Evolutionary conservation across 768 basidiomycete species (phyloP).

Genomic region (Scleroderma bovista): DNA sequence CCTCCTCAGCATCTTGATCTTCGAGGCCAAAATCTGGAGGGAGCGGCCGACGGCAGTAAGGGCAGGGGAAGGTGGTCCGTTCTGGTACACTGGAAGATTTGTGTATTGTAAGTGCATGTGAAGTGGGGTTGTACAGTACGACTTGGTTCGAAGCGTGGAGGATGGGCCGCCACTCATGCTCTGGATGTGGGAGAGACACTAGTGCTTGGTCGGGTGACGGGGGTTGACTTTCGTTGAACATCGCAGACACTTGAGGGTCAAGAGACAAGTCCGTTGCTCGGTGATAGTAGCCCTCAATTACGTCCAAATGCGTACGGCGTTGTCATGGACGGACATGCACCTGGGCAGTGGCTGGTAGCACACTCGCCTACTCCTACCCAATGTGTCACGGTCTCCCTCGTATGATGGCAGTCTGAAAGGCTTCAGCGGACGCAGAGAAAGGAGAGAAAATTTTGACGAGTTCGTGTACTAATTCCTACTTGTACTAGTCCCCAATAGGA

Average conservation of each 20-base stretch:
- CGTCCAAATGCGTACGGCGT: conserved; percentile 1
- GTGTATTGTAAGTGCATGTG: conserved; percentile 72
- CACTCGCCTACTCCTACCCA: too few species aligned
- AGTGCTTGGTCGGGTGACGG: conserved; percentile 29
- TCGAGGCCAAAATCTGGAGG: conserved; percentile 38
- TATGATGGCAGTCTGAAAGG: too few species aligned
- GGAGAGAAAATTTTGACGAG: too few species aligned
- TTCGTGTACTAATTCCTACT: too few species aligned
- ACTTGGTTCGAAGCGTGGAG: conserved; percentile 81
- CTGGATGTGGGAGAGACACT: conserved; percentile 18
- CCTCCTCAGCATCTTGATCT: conserved; percentile 20
- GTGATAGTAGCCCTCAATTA: neutral
- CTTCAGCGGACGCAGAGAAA: too few species aligned
- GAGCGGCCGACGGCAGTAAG: conserved; percentile 67
- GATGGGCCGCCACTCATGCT: conserved; percentile 67
- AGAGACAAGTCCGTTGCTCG: conserved; percentile 1
- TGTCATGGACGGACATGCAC: too few species aligned
- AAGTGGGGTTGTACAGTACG: conserved; percentile 81
- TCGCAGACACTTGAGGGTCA: conserved; percentile 3
- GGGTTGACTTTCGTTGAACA: conserved; percentile 28
- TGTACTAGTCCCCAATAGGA: conserved; percentile 2
- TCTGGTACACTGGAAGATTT: conserved; percentile 25
- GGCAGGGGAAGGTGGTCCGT: conserved; percentile 41
- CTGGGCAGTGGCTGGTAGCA: too few species aligned
- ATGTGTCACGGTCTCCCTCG: neutral